Percentiles rank a stretch among this genome's conserved stretches.
Evolutionary conservation across 257 asterid genomes (phyloP).

Genomic region (Solanum rostratum): DNA sequence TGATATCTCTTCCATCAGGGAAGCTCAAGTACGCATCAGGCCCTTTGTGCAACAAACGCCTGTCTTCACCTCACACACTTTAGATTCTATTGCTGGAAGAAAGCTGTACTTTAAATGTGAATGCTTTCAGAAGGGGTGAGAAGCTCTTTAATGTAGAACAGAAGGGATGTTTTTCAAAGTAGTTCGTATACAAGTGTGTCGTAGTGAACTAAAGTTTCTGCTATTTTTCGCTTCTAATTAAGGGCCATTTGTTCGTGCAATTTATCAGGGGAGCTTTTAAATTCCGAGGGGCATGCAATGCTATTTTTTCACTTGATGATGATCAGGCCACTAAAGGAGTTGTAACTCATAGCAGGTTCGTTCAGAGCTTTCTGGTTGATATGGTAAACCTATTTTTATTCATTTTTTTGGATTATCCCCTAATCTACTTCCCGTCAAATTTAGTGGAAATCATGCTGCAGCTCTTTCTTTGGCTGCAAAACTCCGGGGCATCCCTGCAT

Average conservation of each 20-base stretch:
- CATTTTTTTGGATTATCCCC: conserved; percentile 5
- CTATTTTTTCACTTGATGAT: conserved; percentile 72
- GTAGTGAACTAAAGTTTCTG: background rate
- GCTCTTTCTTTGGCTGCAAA: conserved; percentile 96
- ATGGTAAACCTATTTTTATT: background rate
- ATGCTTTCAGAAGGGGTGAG: conserved; percentile 95
- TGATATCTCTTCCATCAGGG: conserved; percentile 57
- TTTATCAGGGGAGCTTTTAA: conserved; percentile 77
- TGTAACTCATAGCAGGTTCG: conserved; percentile 88
- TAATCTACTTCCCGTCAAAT: conserved; percentile 13
- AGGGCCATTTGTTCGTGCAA: background rate
- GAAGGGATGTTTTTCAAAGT: background rate
- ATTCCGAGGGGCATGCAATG: conserved; percentile 93
- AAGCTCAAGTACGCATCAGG: conserved; percentile 55
- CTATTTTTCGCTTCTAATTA: background rate
- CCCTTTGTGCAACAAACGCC: conserved; percentile 55
- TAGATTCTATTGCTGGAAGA: conserved; percentile 58
- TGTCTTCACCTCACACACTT: conserved; percentile 58
- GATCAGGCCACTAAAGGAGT: conserved; percentile 76
- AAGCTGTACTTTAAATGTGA: conserved; percentile 78
- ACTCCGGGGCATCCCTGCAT: conserved; percentile 76
- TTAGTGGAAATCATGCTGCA: conserved; percentile 96
- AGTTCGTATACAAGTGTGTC: background rate
- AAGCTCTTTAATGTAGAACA: background rate
- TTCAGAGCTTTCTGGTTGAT: background rate